These are phyloP conservation scores for Mycena pura DNA, from an alignment of 768 basidiomycete species.

Conservation along the genomic window DNA sequence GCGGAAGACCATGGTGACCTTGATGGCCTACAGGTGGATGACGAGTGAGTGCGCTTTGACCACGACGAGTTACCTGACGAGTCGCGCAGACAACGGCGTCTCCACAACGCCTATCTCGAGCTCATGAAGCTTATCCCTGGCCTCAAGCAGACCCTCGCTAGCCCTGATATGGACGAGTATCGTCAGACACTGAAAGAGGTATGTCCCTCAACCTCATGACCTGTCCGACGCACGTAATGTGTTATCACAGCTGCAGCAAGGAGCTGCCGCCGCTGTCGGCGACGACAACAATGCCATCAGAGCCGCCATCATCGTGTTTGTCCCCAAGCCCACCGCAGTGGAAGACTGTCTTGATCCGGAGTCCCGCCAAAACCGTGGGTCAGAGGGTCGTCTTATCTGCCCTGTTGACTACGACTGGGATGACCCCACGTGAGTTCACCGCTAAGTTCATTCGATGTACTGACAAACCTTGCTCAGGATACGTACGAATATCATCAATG, in stretches of 20 bases:
- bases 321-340: constrained; percentile 17
- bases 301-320: constrained; percentile 29
- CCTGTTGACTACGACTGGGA: constrained; percentile 36
- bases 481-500: constrained; percentile 21
- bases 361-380: constrained; percentile 18
- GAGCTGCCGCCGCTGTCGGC: constrained; percentile 29
- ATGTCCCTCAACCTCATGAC: not conserved
- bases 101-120: constrained; percentile 22
- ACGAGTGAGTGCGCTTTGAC: not conserved
- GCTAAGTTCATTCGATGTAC: no score
- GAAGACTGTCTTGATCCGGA: constrained; percentile 11
- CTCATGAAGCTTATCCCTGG: not conserved
- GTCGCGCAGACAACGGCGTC: not conserved
- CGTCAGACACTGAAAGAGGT: not conserved
- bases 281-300: constrained; percentile 32
- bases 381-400: constrained; percentile 34
- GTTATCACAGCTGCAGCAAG: constrained; percentile 31
- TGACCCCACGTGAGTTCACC: constrained; percentile 22
- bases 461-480: constrained; percentile 19
- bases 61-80: not conserved
- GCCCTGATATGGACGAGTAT: not conserved
- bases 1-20: not conserved
- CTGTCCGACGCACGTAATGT: no score
- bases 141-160: not conserved
- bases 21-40: not conserved